Evolutionary conservation across 352 stramenopile species (phyloP), one percentile per base, ranked within the genome.

Genomic region (Hyaloperonospora brassicae): DNA sequence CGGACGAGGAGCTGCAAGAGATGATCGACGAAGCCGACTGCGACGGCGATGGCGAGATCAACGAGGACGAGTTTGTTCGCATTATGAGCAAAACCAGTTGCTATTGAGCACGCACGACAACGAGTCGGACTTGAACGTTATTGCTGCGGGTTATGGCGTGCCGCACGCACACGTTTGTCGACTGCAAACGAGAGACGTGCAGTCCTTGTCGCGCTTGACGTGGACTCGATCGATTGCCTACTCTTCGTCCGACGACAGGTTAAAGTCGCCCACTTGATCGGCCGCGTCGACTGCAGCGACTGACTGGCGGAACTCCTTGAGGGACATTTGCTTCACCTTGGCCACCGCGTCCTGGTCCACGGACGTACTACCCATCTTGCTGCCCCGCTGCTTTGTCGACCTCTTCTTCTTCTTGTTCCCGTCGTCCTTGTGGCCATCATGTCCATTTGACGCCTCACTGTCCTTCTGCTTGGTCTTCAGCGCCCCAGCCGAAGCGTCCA

Each of bases 21-120:
- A 98, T 98, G 95, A 98, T 98, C 66, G 94, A 98, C 62, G 80
- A 97, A 47, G 95, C 95, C 22, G 95, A 98, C 62, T 84, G 80
- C 8, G 94, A 98, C 68, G 79, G 93, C 41, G 95, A 98, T 68
- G 93, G 95, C 24, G 91, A 98, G 73, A 98, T 98, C 72, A 97
- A 90, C 67, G 75, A 94, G 47, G 91, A 98, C 46, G 95, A 98
- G 62, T 98, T 98, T 65, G 88, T 97, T 57, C 73, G 77, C 48
- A 98, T 98, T 70, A 98, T 98, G 93, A 98, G 93, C 55, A 97
- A 97, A 77, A 97, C 95, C 55, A 98, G 78, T 76, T 57, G 88
- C 35, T 90, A 90, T 57, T 87, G 72, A 61, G 11, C 13, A 21
- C 2, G 5, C 5, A 22, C 7, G 11, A 23, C 21, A n/a, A 44